Percentiles rank a stretch among this genome's conserved stretches.
These are phyloP conservation scores for Orobanche coerulescens DNA, from an alignment of 257 asterid species.

Conservation along the genomic window DNA sequence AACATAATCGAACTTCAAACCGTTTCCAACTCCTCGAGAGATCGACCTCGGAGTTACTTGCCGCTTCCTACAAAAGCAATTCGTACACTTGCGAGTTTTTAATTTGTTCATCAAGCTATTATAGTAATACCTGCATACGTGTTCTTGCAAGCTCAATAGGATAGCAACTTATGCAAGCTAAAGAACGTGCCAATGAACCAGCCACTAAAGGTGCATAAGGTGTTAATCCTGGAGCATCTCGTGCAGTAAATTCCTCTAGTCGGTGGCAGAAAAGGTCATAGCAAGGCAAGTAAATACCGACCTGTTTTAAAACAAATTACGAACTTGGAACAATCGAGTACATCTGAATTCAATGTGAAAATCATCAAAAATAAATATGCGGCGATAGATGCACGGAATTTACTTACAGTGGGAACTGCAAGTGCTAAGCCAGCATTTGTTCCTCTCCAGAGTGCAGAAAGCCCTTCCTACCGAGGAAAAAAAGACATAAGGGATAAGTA, in stretches of 20 bases:
- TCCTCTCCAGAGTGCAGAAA: slow-evolving; percentile 93
- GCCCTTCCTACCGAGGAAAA: slow-evolving; percentile 64
- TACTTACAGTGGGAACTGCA: slow-evolving; percentile 87
- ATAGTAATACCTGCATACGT: slow-evolving; percentile 75
- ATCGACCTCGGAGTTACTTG: too few relatives aligned
- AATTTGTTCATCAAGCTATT: too few relatives aligned
- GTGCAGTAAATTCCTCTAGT: slow-evolving; percentile 56
- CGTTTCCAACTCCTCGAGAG: too few relatives aligned
- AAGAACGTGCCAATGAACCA: slow-evolving; percentile 82
- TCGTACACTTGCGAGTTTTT: too few relatives aligned
- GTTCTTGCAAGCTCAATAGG: slow-evolving; percentile 97
- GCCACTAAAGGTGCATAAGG: slow-evolving; percentile 72
- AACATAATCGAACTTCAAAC: too few relatives aligned
- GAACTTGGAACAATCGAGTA: not conserved
- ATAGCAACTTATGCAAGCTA: slow-evolving; percentile 90
- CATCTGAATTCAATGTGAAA: not conserved
- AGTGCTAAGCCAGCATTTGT: slow-evolving; percentile 89
- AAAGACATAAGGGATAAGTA: slow-evolving; percentile 8
- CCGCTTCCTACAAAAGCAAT: too few relatives aligned
- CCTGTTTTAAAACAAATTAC: slow-evolving; percentile 39
- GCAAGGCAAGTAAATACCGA: slow-evolving; percentile 85
- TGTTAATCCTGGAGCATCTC: slow-evolving; percentile 49
- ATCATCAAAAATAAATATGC: not conserved
- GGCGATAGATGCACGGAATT: slow-evolving; percentile 7
- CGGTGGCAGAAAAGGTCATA: slow-evolving; percentile 67